Evolutionary conservation across 192 early-diverging fungal genomes (phyloP).

Genomic region (Podila minutissima): DNA sequence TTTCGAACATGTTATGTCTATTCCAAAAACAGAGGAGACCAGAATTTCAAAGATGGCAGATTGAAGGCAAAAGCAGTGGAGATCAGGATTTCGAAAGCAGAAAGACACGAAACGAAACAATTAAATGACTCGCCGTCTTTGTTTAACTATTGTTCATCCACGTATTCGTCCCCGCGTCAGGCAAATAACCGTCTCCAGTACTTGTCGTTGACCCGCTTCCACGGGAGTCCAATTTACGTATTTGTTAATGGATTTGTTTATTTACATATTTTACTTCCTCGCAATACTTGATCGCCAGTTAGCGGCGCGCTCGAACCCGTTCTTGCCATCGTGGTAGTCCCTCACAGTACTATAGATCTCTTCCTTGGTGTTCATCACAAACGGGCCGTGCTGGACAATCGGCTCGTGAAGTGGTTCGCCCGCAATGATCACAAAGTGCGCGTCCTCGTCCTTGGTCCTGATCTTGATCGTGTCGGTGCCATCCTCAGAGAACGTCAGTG

Average conservation of each 20-base stretch:
- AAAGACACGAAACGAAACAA: no score
- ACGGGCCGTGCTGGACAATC: conserved; percentile 65
- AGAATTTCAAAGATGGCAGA: background rate
- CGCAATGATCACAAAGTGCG: conserved; percentile 41
- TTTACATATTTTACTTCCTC: background rate
- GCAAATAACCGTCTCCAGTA: no score
- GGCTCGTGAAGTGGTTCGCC: conserved; percentile 60
- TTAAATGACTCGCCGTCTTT: no score
- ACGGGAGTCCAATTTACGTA: no score
- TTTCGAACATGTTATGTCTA: no score
- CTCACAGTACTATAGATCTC: conserved; percentile 61
- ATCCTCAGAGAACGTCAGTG: background rate
- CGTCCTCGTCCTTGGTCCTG: conserved; percentile 19
- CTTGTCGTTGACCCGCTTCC: no score
- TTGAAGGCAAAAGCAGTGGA: no score
- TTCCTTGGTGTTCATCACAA: conserved; percentile 70
- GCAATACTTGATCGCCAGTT: conserved; percentile 56
- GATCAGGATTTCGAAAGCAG: no score
- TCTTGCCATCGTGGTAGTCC: conserved; percentile 68
- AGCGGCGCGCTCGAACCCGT: conserved; percentile 71
- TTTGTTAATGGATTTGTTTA: no score
- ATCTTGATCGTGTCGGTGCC: conserved; percentile 14
- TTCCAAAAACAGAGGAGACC: no score
- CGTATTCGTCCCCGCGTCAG: no score
- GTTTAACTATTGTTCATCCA: no score